These are phyloP conservation scores for Spathaspora passalidarum DNA, from an alignment of 805 yeast species.

Conservation along the genomic window DNA sequence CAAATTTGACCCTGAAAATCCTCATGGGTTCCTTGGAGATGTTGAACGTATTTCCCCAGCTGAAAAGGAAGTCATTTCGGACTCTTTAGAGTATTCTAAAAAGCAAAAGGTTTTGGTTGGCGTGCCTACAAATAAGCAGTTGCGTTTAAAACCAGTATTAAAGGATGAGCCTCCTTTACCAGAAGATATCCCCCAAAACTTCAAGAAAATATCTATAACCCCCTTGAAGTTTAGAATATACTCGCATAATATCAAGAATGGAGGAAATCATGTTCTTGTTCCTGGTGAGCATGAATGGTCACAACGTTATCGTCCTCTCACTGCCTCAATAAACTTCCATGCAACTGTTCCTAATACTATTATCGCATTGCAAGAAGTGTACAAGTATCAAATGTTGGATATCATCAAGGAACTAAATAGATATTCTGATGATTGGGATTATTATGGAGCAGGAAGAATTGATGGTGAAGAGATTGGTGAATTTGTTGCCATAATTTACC, in stretches of 20 bases:
- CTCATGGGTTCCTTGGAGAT: conserved; percentile 21
- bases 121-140: conserved; percentile 5
- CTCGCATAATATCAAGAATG: conserved; percentile 34
- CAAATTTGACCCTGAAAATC: conserved; percentile 15
- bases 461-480: conserved; percentile 28
- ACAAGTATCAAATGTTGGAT: conserved; percentile 32
- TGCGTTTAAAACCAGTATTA: background rate
- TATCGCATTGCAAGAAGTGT: conserved; percentile 39
- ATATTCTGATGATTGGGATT: conserved; percentile 23
- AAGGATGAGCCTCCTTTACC: conserved; percentile 11
- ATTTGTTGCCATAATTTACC: conserved; percentile 31
- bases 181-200: conserved; percentile 12
- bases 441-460: conserved; percentile 29
- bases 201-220: conserved; percentile 5
- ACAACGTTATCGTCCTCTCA: conserved; percentile 14
- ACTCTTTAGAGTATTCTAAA: conserved; percentile 13
- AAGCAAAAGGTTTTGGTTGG: conserved; percentile 9
- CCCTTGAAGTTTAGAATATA: conserved; percentile 29
- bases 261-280: conserved; percentile 19
- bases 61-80: conserved; percentile 14
- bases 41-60: conserved; percentile 15
- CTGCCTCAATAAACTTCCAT: conserved; percentile 26
- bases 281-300: conserved; percentile 28
- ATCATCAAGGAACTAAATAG: conserved; percentile 25
- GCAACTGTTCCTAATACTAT: conserved; percentile 21